Evolutionary conservation across 1,284 basidiomycete species (phyloP), one percentile per base, ranked within the genome.

Genomic region (Pseudozyma flocculosa): DNA sequence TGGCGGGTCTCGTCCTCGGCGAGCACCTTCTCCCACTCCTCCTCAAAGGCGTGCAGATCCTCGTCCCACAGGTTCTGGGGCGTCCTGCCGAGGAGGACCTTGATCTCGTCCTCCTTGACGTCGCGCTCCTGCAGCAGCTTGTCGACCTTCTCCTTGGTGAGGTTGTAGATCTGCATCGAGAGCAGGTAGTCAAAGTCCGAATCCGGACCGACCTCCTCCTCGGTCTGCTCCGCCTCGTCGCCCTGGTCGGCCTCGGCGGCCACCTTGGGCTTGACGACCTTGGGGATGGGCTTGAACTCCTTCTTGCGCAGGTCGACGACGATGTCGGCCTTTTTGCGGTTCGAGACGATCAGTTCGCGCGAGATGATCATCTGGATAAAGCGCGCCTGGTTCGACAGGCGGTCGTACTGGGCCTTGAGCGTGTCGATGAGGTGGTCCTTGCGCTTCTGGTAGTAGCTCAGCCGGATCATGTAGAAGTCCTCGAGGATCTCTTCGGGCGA

Each of bases 321-420:
- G 65, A 99, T 88, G 50, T 88, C 90, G 2, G 82, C 84, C 78
- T 92, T 92, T 81, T 92, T 94, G 73, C 93, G 88, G 75, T 90
- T 92, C n/a, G 87, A 86, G 23, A 98, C 87, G n/a, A 85, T 79
- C n/a, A 98, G 84, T 76, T 92, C 83, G 76, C 86, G 89, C 64
- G 87, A 85, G 61, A 98, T 85, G 74, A 98, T 96, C 92, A 96
- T 93, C 78, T 91, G 84, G 42, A 99, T 87, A 80, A 99, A 99
- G 24, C 93, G 88, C 17, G 92, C 94, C 80, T 98, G 95, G 78
- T 98, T 98, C 51, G 87, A 88, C 11, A 97, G 82, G 61, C 85
- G 87, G 74, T 97, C 92, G 66, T 91, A 88, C 53, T 86, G 85
- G 43, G 81, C 81, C 75, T 92, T 89, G 30, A 99, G 83, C 73